Percentiles rank a stretch among this genome's conserved stretches.
phyloP scores from a whole-genome alignment of 2,329 filamentous ascomycete genomes.

The Pyricularia sp. region DNA sequence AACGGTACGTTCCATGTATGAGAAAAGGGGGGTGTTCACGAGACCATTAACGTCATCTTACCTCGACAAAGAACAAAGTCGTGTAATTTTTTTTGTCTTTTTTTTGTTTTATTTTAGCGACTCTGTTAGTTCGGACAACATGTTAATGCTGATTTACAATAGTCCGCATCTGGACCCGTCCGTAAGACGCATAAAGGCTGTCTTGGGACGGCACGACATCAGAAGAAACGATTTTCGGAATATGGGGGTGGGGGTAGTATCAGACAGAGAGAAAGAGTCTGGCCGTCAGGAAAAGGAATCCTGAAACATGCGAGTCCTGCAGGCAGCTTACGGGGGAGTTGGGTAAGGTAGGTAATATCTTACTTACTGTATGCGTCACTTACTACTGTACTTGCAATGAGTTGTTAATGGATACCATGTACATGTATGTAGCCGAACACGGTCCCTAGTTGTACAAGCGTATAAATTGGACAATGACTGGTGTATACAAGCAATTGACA shows the following conservation, averaged over 20 bases:
- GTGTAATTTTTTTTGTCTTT: not conserved
- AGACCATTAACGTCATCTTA: not conserved
- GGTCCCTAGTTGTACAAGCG: too few relatives aligned
- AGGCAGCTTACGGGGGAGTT: not conserved
- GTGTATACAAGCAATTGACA: not conserved
- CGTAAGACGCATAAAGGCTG: not conserved
- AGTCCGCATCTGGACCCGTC: not conserved
- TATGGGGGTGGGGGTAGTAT: constrained; percentile 1
- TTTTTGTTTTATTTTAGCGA: not conserved
- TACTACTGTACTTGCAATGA: not conserved
- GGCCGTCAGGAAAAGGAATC: not conserved
- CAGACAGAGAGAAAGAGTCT: not conserved
- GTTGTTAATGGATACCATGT: not conserved
- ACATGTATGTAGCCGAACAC: too few relatives aligned
- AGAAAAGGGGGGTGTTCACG: not conserved
- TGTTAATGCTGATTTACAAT: not conserved
- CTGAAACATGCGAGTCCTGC: not conserved
- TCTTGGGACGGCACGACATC: not conserved
- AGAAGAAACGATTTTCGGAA: not conserved
- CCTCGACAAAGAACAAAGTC: not conserved
- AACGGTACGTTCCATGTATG: not conserved
- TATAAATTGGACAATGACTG: not conserved
- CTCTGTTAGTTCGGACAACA: not conserved
- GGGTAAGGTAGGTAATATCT: not conserved
- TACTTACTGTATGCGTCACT: not conserved